These are phyloP conservation scores for Penicillium expansum DNA, from an alignment of 2,329 filamentous ascomycete species.

Conservation along the genomic window DNA sequence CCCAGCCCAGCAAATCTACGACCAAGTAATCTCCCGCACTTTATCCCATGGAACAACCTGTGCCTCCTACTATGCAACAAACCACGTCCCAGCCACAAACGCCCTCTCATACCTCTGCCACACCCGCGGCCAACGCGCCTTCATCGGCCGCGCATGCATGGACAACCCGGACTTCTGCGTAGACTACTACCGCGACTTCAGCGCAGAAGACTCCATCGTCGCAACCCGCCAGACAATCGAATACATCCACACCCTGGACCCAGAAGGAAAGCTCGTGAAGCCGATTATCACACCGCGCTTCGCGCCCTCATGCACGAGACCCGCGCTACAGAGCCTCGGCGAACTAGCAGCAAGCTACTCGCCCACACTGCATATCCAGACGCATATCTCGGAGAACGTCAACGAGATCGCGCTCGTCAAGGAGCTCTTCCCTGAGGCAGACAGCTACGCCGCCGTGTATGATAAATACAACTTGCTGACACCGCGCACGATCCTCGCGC, in stretches of 20 bases:
- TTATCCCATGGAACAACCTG: constrained; percentile 90
- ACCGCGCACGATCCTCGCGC: constrained; percentile 74
- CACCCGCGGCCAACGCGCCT: constrained; percentile 76
- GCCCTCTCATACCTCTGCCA: constrained; percentile 81
- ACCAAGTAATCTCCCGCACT: constrained; percentile 72
- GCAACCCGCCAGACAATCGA: constrained; percentile 60
- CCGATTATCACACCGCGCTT: constrained; percentile 76
- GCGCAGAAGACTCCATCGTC: constrained; percentile 55
- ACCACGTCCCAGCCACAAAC: constrained; percentile 84
- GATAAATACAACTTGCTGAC: constrained; percentile 69
- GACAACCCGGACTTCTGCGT: constrained; percentile 66
- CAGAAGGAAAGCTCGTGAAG: constrained; percentile 59
- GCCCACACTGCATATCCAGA: constrained; percentile 68
- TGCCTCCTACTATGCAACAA: constrained; percentile 90
- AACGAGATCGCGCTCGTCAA: constrained; percentile 70
- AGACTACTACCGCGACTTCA: constrained; percentile 74
- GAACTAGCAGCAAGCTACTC: constrained; percentile 60
- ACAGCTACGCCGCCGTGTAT: constrained; percentile 75
- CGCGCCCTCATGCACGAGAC: constrained; percentile 54
- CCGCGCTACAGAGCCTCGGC: constrained; percentile 63
- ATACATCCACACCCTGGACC: constrained; percentile 67
- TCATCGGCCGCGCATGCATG: constrained; percentile 96
- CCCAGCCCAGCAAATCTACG: constrained; percentile 59
- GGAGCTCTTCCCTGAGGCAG: constrained; percentile 63
- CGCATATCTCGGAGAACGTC: constrained; percentile 82